Base-by-base conservation (phyloP, 345 rosid species). In the Pugionium dolabratum region DNA sequence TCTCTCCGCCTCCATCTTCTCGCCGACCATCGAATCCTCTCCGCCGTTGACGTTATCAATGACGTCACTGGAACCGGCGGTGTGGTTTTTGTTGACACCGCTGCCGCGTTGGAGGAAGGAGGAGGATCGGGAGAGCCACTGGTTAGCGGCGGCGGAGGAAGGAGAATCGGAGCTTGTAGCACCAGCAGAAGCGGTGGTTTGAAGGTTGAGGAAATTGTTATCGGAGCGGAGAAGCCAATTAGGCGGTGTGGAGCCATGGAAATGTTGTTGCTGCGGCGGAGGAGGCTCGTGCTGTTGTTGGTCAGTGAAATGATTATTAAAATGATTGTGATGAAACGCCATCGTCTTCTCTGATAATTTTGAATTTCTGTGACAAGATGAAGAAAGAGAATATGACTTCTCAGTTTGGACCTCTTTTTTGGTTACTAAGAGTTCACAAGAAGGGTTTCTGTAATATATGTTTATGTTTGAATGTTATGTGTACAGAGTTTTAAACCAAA, bases 201-300 rank as follows among this genome's bases (percentile, higher is more conserved):
- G 91, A 27, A 88, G 93, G 79, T 90, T 90, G 11, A 94, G 78
- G 81, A 93, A 93, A 71, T 85, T 88, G 61, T 79, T 82, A 59
- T 75, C 18, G 48, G 80, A 56, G 31, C 91, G 87, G 80, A 90
- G 88, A 62, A 86, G 84, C 97, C 99, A 91, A 67, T 77, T 91
- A 35, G 72, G 76, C 5, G 93, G 81, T 36, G 82, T 25, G 7
- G 76, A 73, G 75, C 81, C 90, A 1, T 76, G 59, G 34, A 80
- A 66, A 67, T 77, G 78, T 39, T 73, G 79, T 18, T 67, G 78
- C 1, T 76, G 85, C 2, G 69, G 81, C 7, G 58, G 79, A 5
- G 73, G 75, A 5, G 71, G 81, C 2, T 51, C 74, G n/a, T 72
- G 83, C 6, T 31, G 81, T 7, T 65, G 83, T 35, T 81, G 83